Base-by-base conservation (phyloP, 116 monocot genomes). In the Dioscorea cayenensis region DNA sequence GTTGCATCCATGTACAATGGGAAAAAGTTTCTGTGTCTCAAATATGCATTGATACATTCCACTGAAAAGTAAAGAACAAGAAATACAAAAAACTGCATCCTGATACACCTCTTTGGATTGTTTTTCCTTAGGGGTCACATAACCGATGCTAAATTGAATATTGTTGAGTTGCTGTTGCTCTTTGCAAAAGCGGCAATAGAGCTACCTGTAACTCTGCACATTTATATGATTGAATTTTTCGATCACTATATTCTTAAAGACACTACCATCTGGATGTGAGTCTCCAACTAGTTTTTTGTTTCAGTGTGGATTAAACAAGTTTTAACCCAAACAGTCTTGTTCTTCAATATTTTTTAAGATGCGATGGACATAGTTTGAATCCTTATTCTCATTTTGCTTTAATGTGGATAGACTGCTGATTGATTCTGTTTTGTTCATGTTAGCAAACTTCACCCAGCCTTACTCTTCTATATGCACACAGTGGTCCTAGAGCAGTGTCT, bases 401-500 rank as follows among this genome's bases (percentile, higher is more conserved):
- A 32, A 32, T 32, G 32, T 7, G 59, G 59, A 17, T 59, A 59
- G 59, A 21, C n/a, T 59, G 59, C 59, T n/a, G 3, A 59, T 17
- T 21, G 5, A 59, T 59, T 59, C 9, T 19, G 17, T 19, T 59
- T 14, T 3, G 1, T 59, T 17, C 59, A 59, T 59, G 14, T 19
- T 17, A n/a, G 59, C 21, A 21, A 59, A 59, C 59, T 21, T 59
- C n/a, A 59, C 17, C 43, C 8, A n/a, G 18, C 29, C 12, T 32
- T 55, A 12, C 17, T 70, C 55, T 2, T 3, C 65, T 5, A 59
- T 36, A 10, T 68, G 18, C 12, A 65, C 12, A 36, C 76, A 96
- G 96, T 68, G 96, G 90, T 19, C 96, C 96, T 59, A 87, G 88
- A 76, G 96, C 96, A 72, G 25, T 93, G 64, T 90, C 90, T 81